Base-by-base conservation (phyloP, 306 rosid species). In the Styphnolobium japonicum region DNA sequence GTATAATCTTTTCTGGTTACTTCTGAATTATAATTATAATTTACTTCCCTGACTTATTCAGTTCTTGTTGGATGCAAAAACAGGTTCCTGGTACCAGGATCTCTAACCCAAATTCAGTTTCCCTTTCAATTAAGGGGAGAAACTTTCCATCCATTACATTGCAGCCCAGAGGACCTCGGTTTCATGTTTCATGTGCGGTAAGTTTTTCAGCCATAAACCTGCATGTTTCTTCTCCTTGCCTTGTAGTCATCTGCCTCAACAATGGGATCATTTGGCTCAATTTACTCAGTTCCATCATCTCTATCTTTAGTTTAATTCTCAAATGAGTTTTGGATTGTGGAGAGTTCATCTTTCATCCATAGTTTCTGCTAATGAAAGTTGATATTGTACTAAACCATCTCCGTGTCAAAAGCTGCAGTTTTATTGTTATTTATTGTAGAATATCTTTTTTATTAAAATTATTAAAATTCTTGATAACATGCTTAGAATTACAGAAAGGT, bases 171-270 rank as follows among this genome's bases (percentile, higher is more conserved):
- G 81, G 40, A 43, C 74, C 82, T 53, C 75, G 84, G 69, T 82
- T 90, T 64, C 94, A 63, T 67, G 85, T 94, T 78, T 62, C 83
- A 39, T 89, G 98, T 18, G 85, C 90, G 21, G 98, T 92, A 83
- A 83, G 96, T 77, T 73, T 83, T 82, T n/a, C 18, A 48, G 39
- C 5, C 37, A 34, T 65, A 42, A 21, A 9, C 6, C 14, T 8
- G 18, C 23, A 12, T 53, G 40, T 33, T 67, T 74, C 15, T 67
- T 74, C 15, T 15, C 16, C 16, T 71, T 52, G 11, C 10, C 62
- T 62, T 14, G 3, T 25, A 7, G 34, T 16, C 33, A 18, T 52
- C 52, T 52, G 18, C 21, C 48, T 55, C 6, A 2, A 16, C 22
- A 51, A 45, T 65, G 49, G 31, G 8, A 37, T 69, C n/a, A 52